Evolutionary conservation across 768 basidiomycete species (phyloP), one percentile per base, ranked within the genome.

Genomic region (Russula dissimulans): DNA sequence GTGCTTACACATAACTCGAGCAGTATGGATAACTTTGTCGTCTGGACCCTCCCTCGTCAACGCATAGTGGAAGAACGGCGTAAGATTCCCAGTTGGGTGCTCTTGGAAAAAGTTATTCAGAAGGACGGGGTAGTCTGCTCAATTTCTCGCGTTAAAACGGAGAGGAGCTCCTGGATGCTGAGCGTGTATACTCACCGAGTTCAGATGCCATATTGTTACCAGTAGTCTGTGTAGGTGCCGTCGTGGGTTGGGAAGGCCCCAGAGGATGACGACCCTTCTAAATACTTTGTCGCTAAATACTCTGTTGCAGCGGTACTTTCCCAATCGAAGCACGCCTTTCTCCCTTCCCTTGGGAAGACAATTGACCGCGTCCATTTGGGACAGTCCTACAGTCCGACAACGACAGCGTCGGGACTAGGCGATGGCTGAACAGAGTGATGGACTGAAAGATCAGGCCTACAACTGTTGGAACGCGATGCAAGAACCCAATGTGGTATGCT

Each of bases 21-120:
- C 56, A 3, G 9, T 34, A 15, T 61, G 60, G 3, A 18, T 5
- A 1, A 39, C 44, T 0, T 34, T 4, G 10, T 53, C 11, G 26
- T 53, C 12, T 0, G 9, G 29, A 5, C 56, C 60, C 1, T 57
- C 50, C 4, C 41, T 18, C 1, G 8, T 1, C 31, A 47, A 10
- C 0, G 0, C 5, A 32, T 46, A 61, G 0, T 0, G 4, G 44
- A 61, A 12, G 11, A n/a, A 5, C 0, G 0, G 4, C 4, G 49
- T 5, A 0, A 56, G 3, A 17, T 61, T 61, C 15, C 60, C 60
- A 4, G 4, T 7, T 2, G 29, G 29, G 41, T 50, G 54, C 0
- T 15, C 1, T n/a, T 57, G 54, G 3, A 61, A 36, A 1, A 34
- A 47, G 17, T 61, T 61, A 8, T 61, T 61, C 4, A 61, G 32